phyloP scores from a whole-genome alignment of 78 protist species.

The Anaeramoeba flamelloides region DNA sequence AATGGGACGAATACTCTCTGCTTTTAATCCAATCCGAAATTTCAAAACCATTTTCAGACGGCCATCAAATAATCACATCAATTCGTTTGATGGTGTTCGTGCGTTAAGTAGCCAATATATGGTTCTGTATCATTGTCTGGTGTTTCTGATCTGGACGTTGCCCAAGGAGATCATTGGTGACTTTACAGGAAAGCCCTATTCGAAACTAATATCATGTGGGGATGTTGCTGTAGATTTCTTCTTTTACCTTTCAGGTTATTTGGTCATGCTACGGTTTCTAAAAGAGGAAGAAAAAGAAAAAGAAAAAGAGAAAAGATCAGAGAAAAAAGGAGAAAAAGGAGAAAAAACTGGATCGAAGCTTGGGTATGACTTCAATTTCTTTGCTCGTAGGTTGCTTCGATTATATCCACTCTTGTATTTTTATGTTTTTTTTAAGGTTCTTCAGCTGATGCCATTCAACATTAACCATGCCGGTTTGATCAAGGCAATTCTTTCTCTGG shows the following conservation, averaged over 20 bases:
- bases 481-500: background rate
- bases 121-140: background rate
- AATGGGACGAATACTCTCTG: background rate
- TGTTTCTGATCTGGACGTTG: background rate
- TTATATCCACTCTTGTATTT: background rate
- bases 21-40: background rate
- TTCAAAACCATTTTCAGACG: background rate
- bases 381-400: background rate
- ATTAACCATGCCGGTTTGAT: background rate
- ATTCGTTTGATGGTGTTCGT: background rate
- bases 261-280: background rate
- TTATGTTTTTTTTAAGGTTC: background rate
- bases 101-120: background rate
- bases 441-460: background rate
- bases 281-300: background rate
- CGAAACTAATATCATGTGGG: background rate
- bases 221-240: background rate
- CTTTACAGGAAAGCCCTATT: background rate
- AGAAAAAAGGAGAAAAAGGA: background rate
- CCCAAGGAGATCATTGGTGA: background rate
- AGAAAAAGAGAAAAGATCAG: no score
- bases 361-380: background rate
- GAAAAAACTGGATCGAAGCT: no score
- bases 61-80: background rate
- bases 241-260: background rate